These are phyloP conservation scores for Pseudogymnoascus sp. DNA, from an alignment of 2,329 filamentous ascomycete genomes.

Conservation along the genomic window DNA sequence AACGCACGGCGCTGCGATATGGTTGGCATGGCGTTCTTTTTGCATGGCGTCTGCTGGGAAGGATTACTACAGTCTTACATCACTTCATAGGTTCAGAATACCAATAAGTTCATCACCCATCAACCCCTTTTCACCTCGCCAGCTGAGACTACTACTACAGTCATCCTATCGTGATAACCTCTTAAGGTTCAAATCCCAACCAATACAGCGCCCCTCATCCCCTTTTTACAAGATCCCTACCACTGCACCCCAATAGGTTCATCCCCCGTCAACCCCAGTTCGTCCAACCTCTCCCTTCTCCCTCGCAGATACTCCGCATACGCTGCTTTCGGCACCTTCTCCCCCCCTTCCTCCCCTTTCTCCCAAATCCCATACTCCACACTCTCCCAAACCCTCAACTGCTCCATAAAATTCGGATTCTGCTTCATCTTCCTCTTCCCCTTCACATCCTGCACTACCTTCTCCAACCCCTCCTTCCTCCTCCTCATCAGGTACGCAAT, in stretches of 20 bases:
- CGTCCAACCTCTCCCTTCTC: background rate
- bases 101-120: background rate
- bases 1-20: background rate
- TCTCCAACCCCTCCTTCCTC: slow-evolving; percentile 14
- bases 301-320: background rate
- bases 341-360: slow-evolving; percentile 14
- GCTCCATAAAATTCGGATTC: slow-evolving; percentile 26
- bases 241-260: background rate
- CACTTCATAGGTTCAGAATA: background rate
- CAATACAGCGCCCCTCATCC: background rate
- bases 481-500: slow-evolving; percentile 14
- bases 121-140: background rate
- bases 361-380: slow-evolving; percentile 26
- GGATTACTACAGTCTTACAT: background rate
- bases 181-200: background rate
- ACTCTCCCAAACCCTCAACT: slow-evolving; percentile 27
- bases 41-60: background rate
- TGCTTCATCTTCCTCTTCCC: slow-evolving; percentile 19
- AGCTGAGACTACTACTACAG: background rate
- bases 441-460: slow-evolving; percentile 13
- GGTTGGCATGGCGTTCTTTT: background rate
- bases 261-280: background rate
- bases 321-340: background rate
- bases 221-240: background rate
- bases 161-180: background rate